phyloP scores from a whole-genome alignment of 768 basidiomycete genomes.

The Hygrocybe coccinea region DNA sequence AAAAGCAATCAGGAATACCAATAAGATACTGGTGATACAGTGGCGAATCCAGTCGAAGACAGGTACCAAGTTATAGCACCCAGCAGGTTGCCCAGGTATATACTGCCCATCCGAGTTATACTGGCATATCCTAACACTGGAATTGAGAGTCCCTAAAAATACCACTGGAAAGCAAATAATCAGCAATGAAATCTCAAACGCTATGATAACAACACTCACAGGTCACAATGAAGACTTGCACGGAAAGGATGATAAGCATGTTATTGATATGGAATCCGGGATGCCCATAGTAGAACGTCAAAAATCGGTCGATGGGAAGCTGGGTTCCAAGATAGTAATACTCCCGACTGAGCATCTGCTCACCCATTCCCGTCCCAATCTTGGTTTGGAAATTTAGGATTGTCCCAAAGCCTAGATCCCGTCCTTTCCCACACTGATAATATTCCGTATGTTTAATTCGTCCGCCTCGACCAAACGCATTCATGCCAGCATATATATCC shows the following conservation, averaged over 20 bases:
- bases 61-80: conserved; percentile 92
- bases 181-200: conserved; percentile 11
- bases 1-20: conserved; percentile 98
- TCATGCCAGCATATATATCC: conserved; percentile 99
- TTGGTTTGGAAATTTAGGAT: conserved; percentile 99
- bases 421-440: conserved; percentile 97
- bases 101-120: conserved; percentile 71
- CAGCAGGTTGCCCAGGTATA: conserved; percentile 62
- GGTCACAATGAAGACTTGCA: conserved; percentile 91
- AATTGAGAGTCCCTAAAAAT: conserved; percentile 89
- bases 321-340: conserved; percentile 99
- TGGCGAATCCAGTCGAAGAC: conserved; percentile 94
- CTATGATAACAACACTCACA: conserved; percentile 47
- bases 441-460: conserved; percentile 99
- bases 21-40: conserved; percentile 95
- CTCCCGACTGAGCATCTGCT: conserved; percentile 98
- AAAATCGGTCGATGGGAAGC: conserved; percentile 94
- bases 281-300: conserved; percentile 99
- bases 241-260: conserved; percentile 95
- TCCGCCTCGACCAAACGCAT: conserved; percentile 92
- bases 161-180: conserved; percentile 55
- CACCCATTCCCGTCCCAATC: conserved; percentile 99
- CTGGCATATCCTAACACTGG: conserved; percentile 71
- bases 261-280: conserved; percentile 99
- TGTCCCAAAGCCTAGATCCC: conserved; percentile 97